Evolutionary conservation across 1,139 yeast species (phyloP).

Genomic region (Taphrina wiesneri): DNA sequence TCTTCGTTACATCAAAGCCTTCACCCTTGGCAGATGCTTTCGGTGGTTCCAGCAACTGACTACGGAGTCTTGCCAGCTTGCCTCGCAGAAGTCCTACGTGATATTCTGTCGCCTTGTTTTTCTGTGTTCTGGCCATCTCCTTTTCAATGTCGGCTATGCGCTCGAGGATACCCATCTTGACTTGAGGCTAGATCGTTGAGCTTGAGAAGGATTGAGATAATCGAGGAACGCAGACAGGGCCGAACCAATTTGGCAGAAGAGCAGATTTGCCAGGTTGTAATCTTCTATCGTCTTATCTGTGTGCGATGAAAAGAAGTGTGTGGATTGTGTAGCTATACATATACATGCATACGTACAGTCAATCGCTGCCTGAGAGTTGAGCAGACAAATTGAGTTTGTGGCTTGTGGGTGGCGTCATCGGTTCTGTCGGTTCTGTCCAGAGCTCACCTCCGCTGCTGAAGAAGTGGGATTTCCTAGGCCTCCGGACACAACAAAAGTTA

Average conservation of each 20-base stretch:
- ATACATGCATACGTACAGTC: too few relatives aligned
- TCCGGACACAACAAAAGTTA: not conserved
- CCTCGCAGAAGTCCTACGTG: conserved; percentile 76
- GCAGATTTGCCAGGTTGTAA: too few relatives aligned
- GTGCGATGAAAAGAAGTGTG: too few relatives aligned
- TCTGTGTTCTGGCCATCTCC: conserved; percentile 92
- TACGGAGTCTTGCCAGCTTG: conserved; percentile 88
- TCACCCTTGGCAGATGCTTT: conserved; percentile 71
- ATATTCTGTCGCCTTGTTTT: conserved; percentile 96
- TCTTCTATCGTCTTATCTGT: too few relatives aligned
- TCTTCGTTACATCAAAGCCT: conserved; percentile 93
- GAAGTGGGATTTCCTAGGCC: not conserved
- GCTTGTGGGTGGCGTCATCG: conserved; percentile 2
- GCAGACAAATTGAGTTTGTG: not conserved
- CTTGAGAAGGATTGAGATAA: too few relatives aligned
- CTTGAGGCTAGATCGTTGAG: too few relatives aligned
- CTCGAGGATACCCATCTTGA: conserved; percentile 36
- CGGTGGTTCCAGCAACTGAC: conserved; percentile 87
- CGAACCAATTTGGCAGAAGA: too few relatives aligned
- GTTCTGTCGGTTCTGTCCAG: not conserved
- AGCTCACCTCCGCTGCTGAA: not conserved
- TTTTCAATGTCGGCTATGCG: conserved; percentile 77
- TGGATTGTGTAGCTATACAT: too few relatives aligned
- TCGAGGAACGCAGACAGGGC: too few relatives aligned
- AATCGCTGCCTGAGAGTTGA: too few relatives aligned